Evolutionary conservation across 2,329 filamentous ascomycete genomes (phyloP), one percentile per base, ranked within the genome.

Genomic region (Fusarium sp.): DNA sequence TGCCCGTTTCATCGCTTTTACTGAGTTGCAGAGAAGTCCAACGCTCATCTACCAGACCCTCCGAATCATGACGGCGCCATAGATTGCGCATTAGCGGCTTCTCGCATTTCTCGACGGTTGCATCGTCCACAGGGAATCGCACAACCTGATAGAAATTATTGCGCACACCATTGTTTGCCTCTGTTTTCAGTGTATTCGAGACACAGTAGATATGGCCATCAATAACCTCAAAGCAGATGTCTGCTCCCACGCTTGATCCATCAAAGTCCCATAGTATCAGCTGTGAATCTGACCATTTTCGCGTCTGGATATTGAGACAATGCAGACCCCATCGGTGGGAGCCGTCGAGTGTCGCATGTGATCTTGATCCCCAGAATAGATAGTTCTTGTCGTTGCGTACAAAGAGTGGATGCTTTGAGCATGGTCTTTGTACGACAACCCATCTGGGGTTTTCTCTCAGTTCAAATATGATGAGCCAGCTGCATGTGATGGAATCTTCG

Each of bases 11-110:
- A 62, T 92, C 88, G 61, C 92, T 87, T 34, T 81, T 82, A 30
- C 87, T 84, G 2, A 94, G 80, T 6, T 85, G 85, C 5, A 94
- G 79, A 59, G 88, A 86, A 0, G 87, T 90, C 91, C 91, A 94
- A 4, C 90, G 85, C 70, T 93, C 89, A 69, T 94, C 91, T 16
- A 93, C 88, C 0, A 90, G 86, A 0, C 91, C 91, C 75, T 94
- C 91, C 30, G 80, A 81, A 69, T 92, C 89, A 50, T 90, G 83
- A 16, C 91, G 86, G 9, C 91, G 83, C 85, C 89, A 93, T 44
- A 90, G 69, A 52, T 68, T 65, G 45, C 83, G 20, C 81, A 79
- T 42, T 77, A 72, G 56, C 83, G 82, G n/a, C 80, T 45, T 71
- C 79, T 64, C 80, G 80, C 36, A 77, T 20, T 38, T 62, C 16